Evolutionary conservation across 2,329 filamentous ascomycete species (phyloP), one percentile per base, ranked within the genome.

Genomic region (Aquanectria penicillioides): DNA sequence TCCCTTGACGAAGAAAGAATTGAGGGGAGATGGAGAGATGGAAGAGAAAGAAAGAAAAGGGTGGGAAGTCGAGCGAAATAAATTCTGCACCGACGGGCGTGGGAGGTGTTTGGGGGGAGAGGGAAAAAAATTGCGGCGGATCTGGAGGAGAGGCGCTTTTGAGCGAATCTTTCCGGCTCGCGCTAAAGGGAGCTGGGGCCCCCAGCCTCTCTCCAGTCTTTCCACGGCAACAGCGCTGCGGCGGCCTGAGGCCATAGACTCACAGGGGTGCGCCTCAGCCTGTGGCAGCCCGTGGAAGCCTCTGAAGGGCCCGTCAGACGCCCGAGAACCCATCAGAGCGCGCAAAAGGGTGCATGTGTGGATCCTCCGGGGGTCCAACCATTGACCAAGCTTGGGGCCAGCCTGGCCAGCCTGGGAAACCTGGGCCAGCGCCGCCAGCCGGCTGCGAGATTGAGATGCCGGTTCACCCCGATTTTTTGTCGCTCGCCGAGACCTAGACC

Each of bases 11-110:
- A 75, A 78, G 74, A 81, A 85, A 84, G 77, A 77, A 85, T 75
- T 82, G 85, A 88, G 85, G 81, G 85, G 85, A 87, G 85, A 87
- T 83, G 77, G 77, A 64, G 74, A 76, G 76, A 76, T 76, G 73
- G 74, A 76, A 77, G 75, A 77, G 74, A 75, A 70, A 75, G 75
- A 72, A 74, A 70, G 72, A 69, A 76, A 72, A 75, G 76, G 75
- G 73, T 78, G 78, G 64, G 66, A 68, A 69, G 68, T 72, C 74
- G 74, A 78, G 74, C 67, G 74, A 77, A 77, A 77, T 78, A 77
- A 78, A 78, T 78, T 73, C 75, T 75, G 73, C 75, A 75, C 75
- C 76, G 77, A 75, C 78, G 75, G 68, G 68, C 67, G 77, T 31
- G 77, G 73, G 72, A 69, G 74, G 73, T 74, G 73, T 77, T 76